phyloP scores from a whole-genome alignment of 202 grass and related monocot genomes.

The Zizania palustris region DNA sequence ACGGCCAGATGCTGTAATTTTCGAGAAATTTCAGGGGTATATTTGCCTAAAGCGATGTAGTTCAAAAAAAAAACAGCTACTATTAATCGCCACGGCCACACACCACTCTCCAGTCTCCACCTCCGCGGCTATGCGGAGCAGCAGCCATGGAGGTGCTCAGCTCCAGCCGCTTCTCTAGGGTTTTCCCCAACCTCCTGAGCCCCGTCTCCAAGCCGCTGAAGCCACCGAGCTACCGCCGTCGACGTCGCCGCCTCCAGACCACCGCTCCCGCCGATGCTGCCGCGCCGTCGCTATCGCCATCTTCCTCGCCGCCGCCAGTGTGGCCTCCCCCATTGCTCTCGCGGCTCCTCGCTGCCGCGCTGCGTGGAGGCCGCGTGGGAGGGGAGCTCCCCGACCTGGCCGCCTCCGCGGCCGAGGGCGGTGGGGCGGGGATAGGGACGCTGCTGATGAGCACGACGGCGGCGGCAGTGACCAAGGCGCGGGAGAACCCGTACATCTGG shows the following conservation, averaged over 20 bases:
- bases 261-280: conserved; percentile 28
- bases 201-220: not conserved
- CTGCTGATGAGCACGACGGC: conserved; percentile 97
- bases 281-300: not conserved
- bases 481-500: conserved; percentile 72
- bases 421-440: conserved; percentile 65
- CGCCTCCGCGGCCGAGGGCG: conserved; percentile 13
- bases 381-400: conserved; percentile 58
- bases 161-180: conserved; percentile 61
- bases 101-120: not conserved
- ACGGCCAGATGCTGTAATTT: too few species aligned
- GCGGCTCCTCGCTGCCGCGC: conserved; percentile 40
- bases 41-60: not conserved
- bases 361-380: conserved; percentile 46
- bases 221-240: not conserved
- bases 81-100: conserved; percentile 30
- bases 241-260: conserved; percentile 24
- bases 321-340: conserved; percentile 22
- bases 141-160: conserved; percentile 70
- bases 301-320: conserved; percentile 6
- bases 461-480: conserved; percentile 71
- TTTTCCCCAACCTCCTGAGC: conserved; percentile 38
- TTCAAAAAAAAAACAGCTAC: not conserved
- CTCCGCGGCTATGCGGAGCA: conserved; percentile 67
- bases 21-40: not conserved